Evolutionary conservation across 208 protist species (phyloP).

Genomic region (Naegleria fowleri): DNA sequence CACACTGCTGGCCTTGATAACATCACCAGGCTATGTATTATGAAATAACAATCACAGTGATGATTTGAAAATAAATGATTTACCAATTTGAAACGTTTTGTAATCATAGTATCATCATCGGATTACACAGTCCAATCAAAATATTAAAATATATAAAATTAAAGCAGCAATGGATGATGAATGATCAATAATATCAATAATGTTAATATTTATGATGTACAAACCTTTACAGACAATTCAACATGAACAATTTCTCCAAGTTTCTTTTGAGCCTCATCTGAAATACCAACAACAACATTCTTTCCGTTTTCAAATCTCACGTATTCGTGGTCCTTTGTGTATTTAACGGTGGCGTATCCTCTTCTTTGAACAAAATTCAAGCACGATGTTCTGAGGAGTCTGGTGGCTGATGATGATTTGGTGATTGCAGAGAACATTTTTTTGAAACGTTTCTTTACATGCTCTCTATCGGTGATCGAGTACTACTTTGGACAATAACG

Average conservation of each 20-base stretch:
- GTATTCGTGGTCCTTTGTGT: neutral
- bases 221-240: neutral
- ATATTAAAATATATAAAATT: no score
- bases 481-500: no score
- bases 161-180: no score
- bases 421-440: neutral
- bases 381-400: neutral
- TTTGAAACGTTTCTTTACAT: neutral
- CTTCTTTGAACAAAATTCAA: neutral
- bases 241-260: constrained; percentile 10
- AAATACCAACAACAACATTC: constrained; percentile 4
- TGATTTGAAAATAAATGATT: no score
- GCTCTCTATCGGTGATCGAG: no score
- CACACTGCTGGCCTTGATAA: neutral
- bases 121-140: neutral
- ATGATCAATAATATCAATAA: no score
- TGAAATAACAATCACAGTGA: neutral
- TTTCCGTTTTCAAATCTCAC: neutral
- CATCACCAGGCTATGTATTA: neutral
- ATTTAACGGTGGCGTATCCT: neutral
- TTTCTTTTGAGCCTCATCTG: neutral
- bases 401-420: neutral
- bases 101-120: no score
- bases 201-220: no score
- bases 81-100: no score